Evolutionary conservation across 2,329 filamentous ascomycete genomes (phyloP), one percentile per base, ranked within the genome.

Genomic region (Venturiaceae sp.): DNA sequence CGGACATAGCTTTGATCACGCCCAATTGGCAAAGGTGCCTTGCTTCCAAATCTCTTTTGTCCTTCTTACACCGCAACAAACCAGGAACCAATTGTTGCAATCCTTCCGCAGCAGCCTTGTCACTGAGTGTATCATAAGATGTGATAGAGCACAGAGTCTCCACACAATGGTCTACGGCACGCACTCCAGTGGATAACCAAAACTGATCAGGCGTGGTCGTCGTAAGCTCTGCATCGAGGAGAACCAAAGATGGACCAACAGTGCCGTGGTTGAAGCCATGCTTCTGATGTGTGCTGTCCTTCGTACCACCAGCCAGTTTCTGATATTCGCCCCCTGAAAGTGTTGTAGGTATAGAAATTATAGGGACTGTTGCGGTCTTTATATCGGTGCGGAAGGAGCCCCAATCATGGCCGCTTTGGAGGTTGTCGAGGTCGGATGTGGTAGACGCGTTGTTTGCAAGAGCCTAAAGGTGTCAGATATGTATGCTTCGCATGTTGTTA

Each of bases 121-220:
- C 75, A 5, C 68, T 69, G n/a, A 65, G 64, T 0, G 62, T 44
- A 1, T 69, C 73, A 9, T 65, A 66, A 1, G 66, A 64, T 1
- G 76, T 34, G 5, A 16, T 47, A 4, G 37, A 77, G 61, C 77
- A 81, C 4, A 80, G 65, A 1, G 77, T 77, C 66, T 84, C 81
- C 3, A 84, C 75, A 58, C 80, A 83, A 64, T 83, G 81, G 62
- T 84, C 81, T 0, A 84, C 74, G 0, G 78, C 75, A 8, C 81
- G 72, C 7, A 84, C 72, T 0, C 83, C 83, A 0, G 80, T 82
- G 46, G 77, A 79, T 1, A 84, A 69, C 82, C 82, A 86, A 21
- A 83, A 72, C 21, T 70, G 69, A 1, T 72, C 68, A 0, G 82
- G 82, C 0, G 81, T 84, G 0, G 77, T 77, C 1, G 71, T 66